Conservation (phyloP, 2,329 filamentous ascomycete species). For the Ophiosphaerella korrae region DNA sequence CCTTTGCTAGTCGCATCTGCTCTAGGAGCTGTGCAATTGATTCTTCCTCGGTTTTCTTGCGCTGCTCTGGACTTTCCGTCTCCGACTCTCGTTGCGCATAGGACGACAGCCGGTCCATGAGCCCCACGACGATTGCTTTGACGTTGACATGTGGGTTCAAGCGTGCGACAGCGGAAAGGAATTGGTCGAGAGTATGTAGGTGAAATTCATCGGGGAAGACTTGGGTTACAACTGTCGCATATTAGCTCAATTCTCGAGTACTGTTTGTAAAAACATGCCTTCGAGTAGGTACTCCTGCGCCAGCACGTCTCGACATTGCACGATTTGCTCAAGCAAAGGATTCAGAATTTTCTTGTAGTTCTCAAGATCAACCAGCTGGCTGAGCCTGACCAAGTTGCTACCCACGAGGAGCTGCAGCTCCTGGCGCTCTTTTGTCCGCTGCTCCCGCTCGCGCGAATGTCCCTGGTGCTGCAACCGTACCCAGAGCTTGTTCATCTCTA, state of each 20-base stretch:
- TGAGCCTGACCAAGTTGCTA: slow-evolving; percentile 92
- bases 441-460: slow-evolving; percentile 90
- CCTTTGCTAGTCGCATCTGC: slow-evolving; percentile 72
- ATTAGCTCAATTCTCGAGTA: slow-evolving; percentile 22
- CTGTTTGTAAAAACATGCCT: slow-evolving; percentile 48
- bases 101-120: slow-evolving; percentile 94
- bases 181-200: slow-evolving; percentile 92
- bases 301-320: slow-evolving; percentile 94
- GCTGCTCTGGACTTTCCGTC: slow-evolving; percentile 70
- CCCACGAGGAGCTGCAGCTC: slow-evolving; percentile 95
- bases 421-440: slow-evolving; percentile 90
- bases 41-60: slow-evolving; percentile 80
- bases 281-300: slow-evolving; percentile 97
- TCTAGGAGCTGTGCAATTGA: slow-evolving; percentile 79
- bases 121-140: slow-evolving; percentile 94
- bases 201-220: slow-evolving; percentile 99
- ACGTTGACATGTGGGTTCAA: slow-evolving; percentile 97
- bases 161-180: slow-evolving; percentile 88
- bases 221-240: slow-evolving; percentile 82
- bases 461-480: slow-evolving; percentile 96
- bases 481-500: slow-evolving; percentile 99
- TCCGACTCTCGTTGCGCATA: slow-evolving; percentile 91
- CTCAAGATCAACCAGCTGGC: slow-evolving; percentile 92
- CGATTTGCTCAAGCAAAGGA: slow-evolving; percentile 91
- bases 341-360: slow-evolving; percentile 92